phyloP scores from a whole-genome alignment of 2,329 filamentous ascomycete species.

The Colletotrichum sp. region DNA sequence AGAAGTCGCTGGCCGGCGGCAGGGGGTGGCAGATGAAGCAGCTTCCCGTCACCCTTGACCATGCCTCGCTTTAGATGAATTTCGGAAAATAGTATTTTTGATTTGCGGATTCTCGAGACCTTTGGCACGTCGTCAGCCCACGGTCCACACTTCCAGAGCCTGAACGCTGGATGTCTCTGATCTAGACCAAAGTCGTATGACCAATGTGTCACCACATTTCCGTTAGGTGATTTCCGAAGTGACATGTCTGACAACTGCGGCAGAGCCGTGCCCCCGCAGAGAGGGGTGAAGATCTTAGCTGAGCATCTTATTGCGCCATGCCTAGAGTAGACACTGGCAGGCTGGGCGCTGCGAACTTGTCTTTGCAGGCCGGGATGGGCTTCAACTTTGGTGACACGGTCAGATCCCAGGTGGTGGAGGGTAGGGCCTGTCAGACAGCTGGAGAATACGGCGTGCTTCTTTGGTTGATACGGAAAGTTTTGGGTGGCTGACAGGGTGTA shows the following conservation, averaged over 20 bases:
- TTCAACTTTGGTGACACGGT: not conserved
- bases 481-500: not conserved
- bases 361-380: not conserved
- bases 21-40: not conserved
- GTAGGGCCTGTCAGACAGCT: not conserved
- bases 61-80: not conserved
- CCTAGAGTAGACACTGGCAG: not conserved
- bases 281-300: not conserved
- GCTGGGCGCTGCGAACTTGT: not conserved
- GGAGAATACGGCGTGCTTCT: not conserved
- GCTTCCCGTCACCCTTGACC: slow-evolving; percentile 2
- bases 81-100: not conserved
- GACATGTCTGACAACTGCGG: not conserved
- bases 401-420: not conserved
- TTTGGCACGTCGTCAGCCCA: not conserved
- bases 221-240: not conserved
- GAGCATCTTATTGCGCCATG: not conserved
- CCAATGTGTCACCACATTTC: not conserved
- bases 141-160: not conserved
- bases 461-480: not conserved
- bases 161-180: not conserved
- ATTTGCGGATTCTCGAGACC: not conserved
- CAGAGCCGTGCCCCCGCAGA: not conserved
- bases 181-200: not conserved
- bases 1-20: not conserved